Evolutionary conservation across 768 basidiomycete genomes (phyloP).

Genomic region (Russula olivacea): DNA sequence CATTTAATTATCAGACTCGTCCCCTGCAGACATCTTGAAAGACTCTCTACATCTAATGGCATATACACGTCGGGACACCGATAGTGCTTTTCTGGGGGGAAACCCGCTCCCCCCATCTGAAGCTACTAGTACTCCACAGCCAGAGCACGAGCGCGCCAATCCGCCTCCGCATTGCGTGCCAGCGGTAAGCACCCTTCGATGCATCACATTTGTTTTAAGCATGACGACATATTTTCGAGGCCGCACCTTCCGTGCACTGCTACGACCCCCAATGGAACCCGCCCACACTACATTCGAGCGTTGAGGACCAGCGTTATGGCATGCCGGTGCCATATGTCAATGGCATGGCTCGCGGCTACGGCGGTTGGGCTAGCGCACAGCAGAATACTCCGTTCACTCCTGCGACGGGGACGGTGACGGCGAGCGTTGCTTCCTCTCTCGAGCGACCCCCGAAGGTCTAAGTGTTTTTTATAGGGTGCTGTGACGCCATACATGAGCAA

Average conservation of each 20-base stretch:
- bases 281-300: background rate
- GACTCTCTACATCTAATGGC: background rate
- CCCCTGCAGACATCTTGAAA: background rate
- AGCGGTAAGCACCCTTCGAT: background rate
- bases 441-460: background rate
- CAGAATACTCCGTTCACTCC: background rate
- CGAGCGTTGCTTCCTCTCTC: background rate
- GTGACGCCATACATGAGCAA: background rate
- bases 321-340: background rate
- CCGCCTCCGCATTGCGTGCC: background rate
- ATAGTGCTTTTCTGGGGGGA: background rate
- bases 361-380: background rate
- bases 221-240: background rate
- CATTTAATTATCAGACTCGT: background rate
- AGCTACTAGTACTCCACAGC: background rate
- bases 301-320: background rate
- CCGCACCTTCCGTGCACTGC: background rate
- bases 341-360: background rate
- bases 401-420: background rate
- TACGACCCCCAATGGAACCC: background rate
- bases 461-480: background rate
- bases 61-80: background rate
- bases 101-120: background rate
- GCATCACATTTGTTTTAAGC: background rate
- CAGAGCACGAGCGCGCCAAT: background rate